Evolutionary conservation across 2,329 filamentous ascomycete genomes (phyloP), one percentile per base, ranked within the genome.

Genomic region (Trichoderma sp.): DNA sequence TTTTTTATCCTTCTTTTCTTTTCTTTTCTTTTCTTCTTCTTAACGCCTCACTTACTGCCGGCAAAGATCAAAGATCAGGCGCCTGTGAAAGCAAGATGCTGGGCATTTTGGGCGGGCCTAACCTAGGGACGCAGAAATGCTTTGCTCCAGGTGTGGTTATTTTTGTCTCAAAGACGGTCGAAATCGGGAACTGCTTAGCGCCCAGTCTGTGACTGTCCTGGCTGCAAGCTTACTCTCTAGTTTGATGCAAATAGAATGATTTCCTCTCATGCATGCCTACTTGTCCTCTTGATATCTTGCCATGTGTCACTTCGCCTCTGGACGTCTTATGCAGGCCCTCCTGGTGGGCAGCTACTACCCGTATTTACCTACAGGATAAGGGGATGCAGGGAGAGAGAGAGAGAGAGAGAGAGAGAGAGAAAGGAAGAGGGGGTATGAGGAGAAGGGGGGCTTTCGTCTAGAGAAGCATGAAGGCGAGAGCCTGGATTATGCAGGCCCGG

Each of bases 231-330:
- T 51, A 24, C 4, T 43, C 26, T 49, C 51, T 66, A 66, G 64
- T 51, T 51, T 59, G 51, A 66, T 37, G 39, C 64, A 59, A 58
- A 58, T 66, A 66, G 54, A 51, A 37, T 66, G 54, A 37, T 59
- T 66, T 43, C 39, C 39, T 66, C 37, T 16, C 21, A 66, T 66
- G 63, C 54, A 59, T 26, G 63, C 16, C 34, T 49, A 51, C 63
- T 28, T 66, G 54, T 66, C 54, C 46, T 30, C 18, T 58, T 56
- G 52, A 46, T 65, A 37, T 34, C 39, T 34, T 58, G 63, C 63
- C 63, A 66, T 66, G 63, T 66, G 63, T 66, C 63, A 59, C 39
- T 59, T 49, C 21, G 30, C 37, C 39, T 66, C 54, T 66, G 63
- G 63, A 59, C 49, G n/a, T 66, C 28, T 43, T 43, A 46, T 10